A percentile compares a stretch with the other conserved stretches of the same genome.
These are phyloP conservation scores for Ogataea ganodermae DNA, from an alignment of 805 yeast genomes.

Conservation along the genomic window DNA sequence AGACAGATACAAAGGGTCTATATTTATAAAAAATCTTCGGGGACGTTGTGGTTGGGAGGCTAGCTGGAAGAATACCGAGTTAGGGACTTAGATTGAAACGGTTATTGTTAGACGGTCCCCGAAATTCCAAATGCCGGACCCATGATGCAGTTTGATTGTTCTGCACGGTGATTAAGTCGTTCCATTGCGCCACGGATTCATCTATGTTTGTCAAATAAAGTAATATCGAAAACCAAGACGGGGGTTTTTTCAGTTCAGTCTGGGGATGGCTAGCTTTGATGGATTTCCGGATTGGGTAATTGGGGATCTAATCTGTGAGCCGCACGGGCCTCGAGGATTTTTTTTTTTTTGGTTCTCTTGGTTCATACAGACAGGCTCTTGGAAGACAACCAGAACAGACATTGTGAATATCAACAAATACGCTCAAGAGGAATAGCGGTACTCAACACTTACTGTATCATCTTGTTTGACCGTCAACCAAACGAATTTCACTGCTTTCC, in stretches of 20 bases:
- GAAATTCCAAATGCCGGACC: not conserved
- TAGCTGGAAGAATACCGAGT: not conserved
- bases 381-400: no score
- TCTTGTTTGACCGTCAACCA: no score
- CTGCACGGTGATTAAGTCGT: not conserved
- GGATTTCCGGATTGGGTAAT: slow-evolving; percentile 1
- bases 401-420: no score
- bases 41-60: not conserved
- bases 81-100: not conserved
- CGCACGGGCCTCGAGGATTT: not conserved
- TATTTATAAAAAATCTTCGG: not conserved
- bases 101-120: slow-evolving; percentile 1
- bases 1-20: not conserved
- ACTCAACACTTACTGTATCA: no score
- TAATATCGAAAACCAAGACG: not conserved
- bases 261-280: slow-evolving; percentile 5
- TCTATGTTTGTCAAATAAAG: not conserved
- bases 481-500: no score
- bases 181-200: not conserved
- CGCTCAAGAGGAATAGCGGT: no score
- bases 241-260: not conserved
- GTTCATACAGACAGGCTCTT: no score
- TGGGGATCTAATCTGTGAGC: not conserved
- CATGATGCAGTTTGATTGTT: not conserved
- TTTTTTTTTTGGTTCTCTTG: not conserved